phyloP scores from a whole-genome alignment of 2,329 filamentous ascomycete genomes.

The Trichoderma asperellum region DNA sequence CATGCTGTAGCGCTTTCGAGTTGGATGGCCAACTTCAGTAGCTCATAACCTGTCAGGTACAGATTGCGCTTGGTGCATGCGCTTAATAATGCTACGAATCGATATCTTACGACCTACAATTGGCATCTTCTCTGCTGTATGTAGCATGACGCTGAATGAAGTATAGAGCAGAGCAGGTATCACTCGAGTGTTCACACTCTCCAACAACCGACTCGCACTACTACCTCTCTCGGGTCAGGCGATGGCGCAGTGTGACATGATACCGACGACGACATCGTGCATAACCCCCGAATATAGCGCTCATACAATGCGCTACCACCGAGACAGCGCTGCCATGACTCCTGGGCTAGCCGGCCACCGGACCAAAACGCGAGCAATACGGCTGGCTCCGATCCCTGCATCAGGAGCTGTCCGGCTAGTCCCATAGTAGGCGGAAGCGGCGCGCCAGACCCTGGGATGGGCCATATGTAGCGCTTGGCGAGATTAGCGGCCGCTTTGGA shows the following conservation, averaged over 20 bases:
- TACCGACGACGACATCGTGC: not conserved
- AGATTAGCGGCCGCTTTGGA: not conserved
- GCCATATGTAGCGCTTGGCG: constrained; percentile 10
- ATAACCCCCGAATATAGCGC: not conserved
- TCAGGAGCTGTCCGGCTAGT: not conserved
- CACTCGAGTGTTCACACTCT: not conserved
- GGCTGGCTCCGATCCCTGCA: constrained; percentile 6
- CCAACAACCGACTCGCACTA: not conserved
- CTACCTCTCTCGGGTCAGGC: not conserved
- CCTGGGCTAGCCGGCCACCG: not conserved
- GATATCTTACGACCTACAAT: not conserved
- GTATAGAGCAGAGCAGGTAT: not conserved
- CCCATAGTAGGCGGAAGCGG: not conserved
- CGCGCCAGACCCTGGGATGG: not conserved
- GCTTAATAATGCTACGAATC: not conserved
- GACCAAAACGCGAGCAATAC: constrained; percentile 23
- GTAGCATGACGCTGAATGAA: constrained; percentile 10
- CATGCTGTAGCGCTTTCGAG: not conserved
- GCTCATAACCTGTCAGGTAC: not conserved
- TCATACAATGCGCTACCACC: not conserved
- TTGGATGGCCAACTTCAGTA: not conserved
- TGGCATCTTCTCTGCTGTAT: not conserved
- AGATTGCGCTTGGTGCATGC: not conserved
- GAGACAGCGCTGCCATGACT: not conserved
- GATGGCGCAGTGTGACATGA: not conserved